Evolutionary conservation across 257 asterid species (phyloP).

Genomic region (Jasminum sambac): DNA sequence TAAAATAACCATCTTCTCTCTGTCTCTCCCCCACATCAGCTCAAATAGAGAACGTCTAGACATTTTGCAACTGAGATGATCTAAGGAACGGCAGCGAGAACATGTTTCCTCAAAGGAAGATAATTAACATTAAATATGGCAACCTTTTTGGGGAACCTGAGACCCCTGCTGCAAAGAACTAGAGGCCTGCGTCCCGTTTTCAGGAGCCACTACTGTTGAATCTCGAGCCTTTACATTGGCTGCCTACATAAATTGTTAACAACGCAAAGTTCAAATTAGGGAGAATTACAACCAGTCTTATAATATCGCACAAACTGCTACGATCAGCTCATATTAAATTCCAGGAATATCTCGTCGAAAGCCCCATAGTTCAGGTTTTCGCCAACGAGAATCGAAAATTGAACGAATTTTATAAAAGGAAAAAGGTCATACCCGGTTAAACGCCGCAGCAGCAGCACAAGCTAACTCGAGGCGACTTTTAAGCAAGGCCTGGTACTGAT

Average conservation of each 20-base stretch:
- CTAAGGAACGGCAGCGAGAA: too few relatives aligned
- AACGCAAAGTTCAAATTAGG: slow-evolving; percentile 1
- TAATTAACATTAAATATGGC: neutral
- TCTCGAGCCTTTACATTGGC: slow-evolving; percentile 44
- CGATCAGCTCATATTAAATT: neutral
- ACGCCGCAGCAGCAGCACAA: slow-evolving; percentile 95
- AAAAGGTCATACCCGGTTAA: slow-evolving; percentile 51
- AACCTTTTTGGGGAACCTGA: slow-evolving; percentile 42
- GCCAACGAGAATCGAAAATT: neutral
- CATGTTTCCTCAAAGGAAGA: neutral
- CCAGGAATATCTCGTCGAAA: neutral
- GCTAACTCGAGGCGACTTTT: slow-evolving; percentile 83
- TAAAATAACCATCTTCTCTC: too few relatives aligned
- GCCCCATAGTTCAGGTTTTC: neutral
- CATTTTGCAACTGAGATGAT: too few relatives aligned
- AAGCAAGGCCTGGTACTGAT: slow-evolving; percentile 67
- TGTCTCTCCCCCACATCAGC: too few relatives aligned
- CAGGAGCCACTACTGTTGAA: slow-evolving; percentile 38
- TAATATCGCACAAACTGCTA: neutral
- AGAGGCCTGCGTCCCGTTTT: slow-evolving; percentile 46
- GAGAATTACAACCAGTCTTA: neutral
- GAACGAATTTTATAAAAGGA: neutral
- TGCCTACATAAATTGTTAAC: slow-evolving; percentile 37
- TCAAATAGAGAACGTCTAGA: too few relatives aligned
- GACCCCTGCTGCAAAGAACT: slow-evolving; percentile 38